Conservation (phyloP, 1,284 basidiomycete species). For the Chiua sp. region DNA sequence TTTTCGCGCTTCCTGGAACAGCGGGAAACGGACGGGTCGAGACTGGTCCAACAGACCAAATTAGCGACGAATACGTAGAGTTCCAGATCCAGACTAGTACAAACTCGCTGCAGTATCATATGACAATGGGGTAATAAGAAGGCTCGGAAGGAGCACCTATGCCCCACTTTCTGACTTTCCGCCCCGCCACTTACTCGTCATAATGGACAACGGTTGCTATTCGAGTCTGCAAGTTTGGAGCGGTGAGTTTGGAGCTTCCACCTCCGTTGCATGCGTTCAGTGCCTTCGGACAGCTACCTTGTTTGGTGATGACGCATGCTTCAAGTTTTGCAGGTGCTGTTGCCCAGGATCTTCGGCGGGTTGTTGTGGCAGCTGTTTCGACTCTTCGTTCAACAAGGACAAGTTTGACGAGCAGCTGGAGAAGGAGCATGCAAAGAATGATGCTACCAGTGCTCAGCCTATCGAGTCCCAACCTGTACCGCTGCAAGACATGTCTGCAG, state of each 20-base stretch:
- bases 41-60: too few species aligned
- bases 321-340: slow-evolving; percentile 21
- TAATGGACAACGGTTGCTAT: neutral
- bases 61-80: too few species aligned
- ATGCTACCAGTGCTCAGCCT: slow-evolving; percentile 6
- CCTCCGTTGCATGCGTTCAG: neutral
- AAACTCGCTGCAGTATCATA: too few species aligned
- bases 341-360: slow-evolving; percentile 14
- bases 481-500: slow-evolving; percentile 23
- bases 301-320: slow-evolving; percentile 19
- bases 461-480: slow-evolving; percentile 30
- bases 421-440: slow-evolving; percentile 23
- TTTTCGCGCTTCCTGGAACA: too few species aligned
- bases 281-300: slow-evolving; percentile 21
- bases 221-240: slow-evolving; percentile 28
- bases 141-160: too few species aligned
- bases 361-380: slow-evolving; percentile 31
- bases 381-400: slow-evolving; percentile 36
- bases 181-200: too few species aligned
- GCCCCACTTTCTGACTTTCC: too few species aligned
- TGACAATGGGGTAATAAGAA: too few species aligned
- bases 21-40: too few species aligned
- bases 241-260: slow-evolving; percentile 23
- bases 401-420: slow-evolving; percentile 37
- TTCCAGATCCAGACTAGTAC: too few species aligned